A percentile compares a stretch with the other conserved stretches of the same genome.
Evolutionary conservation across 2,329 filamentous ascomycete species (phyloP).

Genomic region (Claviceps cyperi): DNA sequence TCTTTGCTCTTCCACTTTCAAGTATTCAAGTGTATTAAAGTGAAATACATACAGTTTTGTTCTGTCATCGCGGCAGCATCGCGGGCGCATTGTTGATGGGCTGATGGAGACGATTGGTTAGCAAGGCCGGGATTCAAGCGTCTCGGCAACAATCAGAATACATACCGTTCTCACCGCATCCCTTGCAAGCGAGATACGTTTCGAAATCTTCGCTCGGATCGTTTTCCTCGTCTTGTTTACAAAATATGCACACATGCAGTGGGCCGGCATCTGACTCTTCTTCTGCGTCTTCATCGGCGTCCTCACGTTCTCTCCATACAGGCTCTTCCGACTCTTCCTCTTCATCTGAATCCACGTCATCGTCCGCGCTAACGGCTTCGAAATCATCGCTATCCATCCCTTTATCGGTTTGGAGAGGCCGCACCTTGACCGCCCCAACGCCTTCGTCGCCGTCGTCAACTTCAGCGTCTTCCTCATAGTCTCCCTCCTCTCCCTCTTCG

Average conservation of each 20-base stretch:
- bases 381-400: constrained; percentile 35
- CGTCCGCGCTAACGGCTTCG: constrained; percentile 32
- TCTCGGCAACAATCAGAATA: constrained; percentile 19
- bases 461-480: constrained; percentile 16
- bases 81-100: constrained; percentile 80
- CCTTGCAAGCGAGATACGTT: constrained; percentile 58
- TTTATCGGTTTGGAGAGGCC: constrained; percentile 31
- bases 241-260: constrained; percentile 49
- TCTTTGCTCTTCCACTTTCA: neutral
- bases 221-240: constrained; percentile 67
- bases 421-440: constrained; percentile 42
- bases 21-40: neutral
- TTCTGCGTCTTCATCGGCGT: constrained; percentile 6
- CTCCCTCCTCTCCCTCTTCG: constrained; percentile 9
- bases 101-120: constrained; percentile 37
- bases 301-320: constrained; percentile 4
- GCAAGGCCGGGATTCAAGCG: constrained; percentile 9
- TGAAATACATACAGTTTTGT: constrained; percentile 15
- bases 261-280: constrained; percentile 14
- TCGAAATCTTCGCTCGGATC: constrained; percentile 74
- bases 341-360: constrained; percentile 36
- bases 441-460: constrained; percentile 28
- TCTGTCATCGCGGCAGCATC: constrained; percentile 35
- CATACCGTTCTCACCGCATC: constrained; percentile 75
- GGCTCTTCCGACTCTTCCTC: constrained; percentile 31